Conservation (phyloP, 805 yeast genomes). For the Yamadazyma paraphyllophila region DNA sequence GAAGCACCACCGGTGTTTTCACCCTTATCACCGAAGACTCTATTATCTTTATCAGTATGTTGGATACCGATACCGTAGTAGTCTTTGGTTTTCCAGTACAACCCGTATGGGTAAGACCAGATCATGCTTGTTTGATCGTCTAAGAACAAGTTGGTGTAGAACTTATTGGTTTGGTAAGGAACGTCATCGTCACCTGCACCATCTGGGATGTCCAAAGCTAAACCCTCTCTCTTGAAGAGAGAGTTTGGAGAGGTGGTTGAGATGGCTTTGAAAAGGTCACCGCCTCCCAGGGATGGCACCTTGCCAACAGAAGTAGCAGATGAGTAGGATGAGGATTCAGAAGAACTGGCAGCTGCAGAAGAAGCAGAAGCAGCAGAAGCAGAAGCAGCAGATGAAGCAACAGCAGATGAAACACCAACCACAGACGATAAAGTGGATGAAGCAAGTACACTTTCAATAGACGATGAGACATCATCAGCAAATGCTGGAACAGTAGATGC, state of each 20-base stretch:
- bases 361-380: neutral
- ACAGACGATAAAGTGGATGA: conserved; percentile 1
- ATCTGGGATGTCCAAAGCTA: conserved; percentile 45
- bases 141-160: conserved; percentile 63
- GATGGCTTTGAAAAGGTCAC: conserved; percentile 50
- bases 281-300: conserved; percentile 17
- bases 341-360: conserved; percentile 2
- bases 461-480: neutral
- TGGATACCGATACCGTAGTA: conserved; percentile 62
- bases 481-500: neutral
- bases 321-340: conserved; percentile 1
- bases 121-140: conserved; percentile 53
- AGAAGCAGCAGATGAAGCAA: neutral
- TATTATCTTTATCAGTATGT: conserved; percentile 46
- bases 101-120: conserved; percentile 66
- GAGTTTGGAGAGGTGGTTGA: conserved; percentile 30
- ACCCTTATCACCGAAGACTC: conserved; percentile 48
- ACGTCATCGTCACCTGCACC: conserved; percentile 44
- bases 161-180: conserved; percentile 70
- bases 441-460: neutral
- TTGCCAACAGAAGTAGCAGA: conserved; percentile 11
- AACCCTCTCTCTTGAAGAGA: conserved; percentile 45
- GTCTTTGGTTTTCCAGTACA: conserved; percentile 50
- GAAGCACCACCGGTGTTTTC: conserved; percentile 43
- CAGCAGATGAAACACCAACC: conserved; percentile 6